Evolutionary conservation across 495 filamentous ascomycete species (phyloP).

Genomic region (Parachaetomium inaequale): DNA sequence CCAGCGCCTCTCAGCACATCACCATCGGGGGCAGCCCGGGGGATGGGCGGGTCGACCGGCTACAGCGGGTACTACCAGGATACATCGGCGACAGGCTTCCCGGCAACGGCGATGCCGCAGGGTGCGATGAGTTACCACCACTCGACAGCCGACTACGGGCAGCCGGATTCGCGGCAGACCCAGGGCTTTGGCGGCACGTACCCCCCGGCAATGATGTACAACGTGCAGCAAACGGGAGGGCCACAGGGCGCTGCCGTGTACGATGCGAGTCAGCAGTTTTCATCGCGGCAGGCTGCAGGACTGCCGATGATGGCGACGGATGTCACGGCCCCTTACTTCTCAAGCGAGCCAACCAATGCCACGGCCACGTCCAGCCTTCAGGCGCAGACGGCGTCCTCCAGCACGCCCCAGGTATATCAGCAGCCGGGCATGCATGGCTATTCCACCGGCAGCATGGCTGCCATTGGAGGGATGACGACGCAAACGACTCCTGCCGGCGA

Average conservation of each 20-base stretch:
- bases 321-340: slow-evolving; percentile 72
- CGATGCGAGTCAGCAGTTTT: slow-evolving; percentile 74
- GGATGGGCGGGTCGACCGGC: slow-evolving; percentile 44
- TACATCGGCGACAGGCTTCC: slow-evolving; percentile 45
- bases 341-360: slow-evolving; percentile 63
- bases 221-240: slow-evolving; percentile 64
- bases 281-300: slow-evolving; percentile 72
- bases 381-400: slow-evolving; percentile 39
- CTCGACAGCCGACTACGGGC: slow-evolving; percentile 44
- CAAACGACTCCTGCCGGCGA: slow-evolving; percentile 41
- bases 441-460: slow-evolving; percentile 37
- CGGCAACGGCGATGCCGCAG: slow-evolving; percentile 44
- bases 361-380: slow-evolving; percentile 51
- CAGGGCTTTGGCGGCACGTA: slow-evolving; percentile 48
- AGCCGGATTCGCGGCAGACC: slow-evolving; percentile 48
- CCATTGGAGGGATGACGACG: slow-evolving; percentile 40
- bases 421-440: slow-evolving; percentile 48
- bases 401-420: slow-evolving; percentile 48
- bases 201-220: slow-evolving; percentile 69
- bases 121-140: slow-evolving; percentile 52
- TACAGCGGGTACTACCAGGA: slow-evolving; percentile 59
- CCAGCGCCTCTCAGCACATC: slow-evolving; percentile 45
- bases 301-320: slow-evolving; percentile 72
- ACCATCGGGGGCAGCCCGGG: slow-evolving; percentile 36
- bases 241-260: slow-evolving; percentile 61